Evolutionary conservation across 441 rosid species (phyloP).

Genomic region (Geranium incanum): DNA sequence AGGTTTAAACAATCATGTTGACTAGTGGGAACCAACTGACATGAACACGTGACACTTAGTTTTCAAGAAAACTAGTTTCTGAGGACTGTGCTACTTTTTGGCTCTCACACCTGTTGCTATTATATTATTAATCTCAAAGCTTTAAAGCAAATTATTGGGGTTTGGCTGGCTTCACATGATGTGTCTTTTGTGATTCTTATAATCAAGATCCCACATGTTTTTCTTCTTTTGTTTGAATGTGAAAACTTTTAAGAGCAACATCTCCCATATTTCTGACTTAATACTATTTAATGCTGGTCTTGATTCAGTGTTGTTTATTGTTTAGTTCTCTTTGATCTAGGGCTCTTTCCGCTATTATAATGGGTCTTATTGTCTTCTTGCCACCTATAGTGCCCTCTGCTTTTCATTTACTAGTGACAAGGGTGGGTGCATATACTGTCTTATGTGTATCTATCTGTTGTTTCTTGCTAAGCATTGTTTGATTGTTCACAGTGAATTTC

Average conservation of each 20-base stretch:
- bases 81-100: not conserved
- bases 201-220: not conserved
- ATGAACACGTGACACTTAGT: not conserved
- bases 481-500: slow-evolving; percentile 47
- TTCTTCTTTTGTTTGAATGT: not conserved
- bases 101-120: not conserved
- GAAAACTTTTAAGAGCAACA: not conserved
- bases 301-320: not conserved
- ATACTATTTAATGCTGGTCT: not conserved
- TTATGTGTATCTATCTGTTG: not conserved
- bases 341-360: not conserved
- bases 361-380: not conserved
- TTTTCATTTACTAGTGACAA: not conserved
- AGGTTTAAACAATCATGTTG: not conserved
- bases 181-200: not conserved
- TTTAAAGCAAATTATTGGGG: not conserved
- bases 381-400: not conserved
- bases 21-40: not conserved
- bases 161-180: not conserved
- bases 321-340: not conserved
- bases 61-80: not conserved
- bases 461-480: slow-evolving; percentile 24
- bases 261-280: not conserved
- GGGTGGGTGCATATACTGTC: not conserved
- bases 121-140: not conserved